These are phyloP conservation scores for Rosa lucieae DNA, from an alignment of 306 rosid species.

Conservation along the genomic window DNA sequence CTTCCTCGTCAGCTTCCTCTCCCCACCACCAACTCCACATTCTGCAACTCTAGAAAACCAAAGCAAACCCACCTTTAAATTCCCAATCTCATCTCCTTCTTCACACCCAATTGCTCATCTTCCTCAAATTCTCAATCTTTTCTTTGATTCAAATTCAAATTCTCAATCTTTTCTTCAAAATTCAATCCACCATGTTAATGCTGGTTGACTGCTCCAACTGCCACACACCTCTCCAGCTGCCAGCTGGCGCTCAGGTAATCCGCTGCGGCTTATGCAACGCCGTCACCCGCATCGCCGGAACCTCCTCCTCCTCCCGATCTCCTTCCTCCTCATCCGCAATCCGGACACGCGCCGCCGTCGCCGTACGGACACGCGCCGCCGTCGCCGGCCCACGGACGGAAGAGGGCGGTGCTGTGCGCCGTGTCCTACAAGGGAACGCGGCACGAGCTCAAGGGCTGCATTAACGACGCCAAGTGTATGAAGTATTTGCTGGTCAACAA, in stretches of 20 bases:
- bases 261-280: conserved; percentile 43
- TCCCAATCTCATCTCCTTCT: too few relatives aligned
- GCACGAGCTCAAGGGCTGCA: conserved; percentile 45
- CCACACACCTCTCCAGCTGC: conserved; percentile 42
- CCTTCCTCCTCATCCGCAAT: background rate
- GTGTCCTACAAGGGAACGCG: conserved; percentile 38
- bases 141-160: background rate
- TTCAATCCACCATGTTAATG: conserved; percentile 22
- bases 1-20: too few relatives aligned
- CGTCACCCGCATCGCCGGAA: conserved; percentile 34
- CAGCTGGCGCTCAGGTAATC: conserved; percentile 32
- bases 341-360: background rate
- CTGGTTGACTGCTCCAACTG: conserved; percentile 47
- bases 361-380: conserved; percentile 9
- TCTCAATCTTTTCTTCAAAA: background rate
- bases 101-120: too few relatives aligned
- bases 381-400: conserved; percentile 29
- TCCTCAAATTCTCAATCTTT: too few relatives aligned
- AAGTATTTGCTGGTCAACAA: conserved; percentile 44
- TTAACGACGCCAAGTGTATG: conserved; percentile 58
- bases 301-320: background rate
- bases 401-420: conserved; percentile 53
- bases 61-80: too few relatives aligned
- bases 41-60: too few relatives aligned
- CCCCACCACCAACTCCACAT: too few relatives aligned